Conservation (phyloP, 805 yeast genomes). For the Candida pseudofarinosa region DNA sequence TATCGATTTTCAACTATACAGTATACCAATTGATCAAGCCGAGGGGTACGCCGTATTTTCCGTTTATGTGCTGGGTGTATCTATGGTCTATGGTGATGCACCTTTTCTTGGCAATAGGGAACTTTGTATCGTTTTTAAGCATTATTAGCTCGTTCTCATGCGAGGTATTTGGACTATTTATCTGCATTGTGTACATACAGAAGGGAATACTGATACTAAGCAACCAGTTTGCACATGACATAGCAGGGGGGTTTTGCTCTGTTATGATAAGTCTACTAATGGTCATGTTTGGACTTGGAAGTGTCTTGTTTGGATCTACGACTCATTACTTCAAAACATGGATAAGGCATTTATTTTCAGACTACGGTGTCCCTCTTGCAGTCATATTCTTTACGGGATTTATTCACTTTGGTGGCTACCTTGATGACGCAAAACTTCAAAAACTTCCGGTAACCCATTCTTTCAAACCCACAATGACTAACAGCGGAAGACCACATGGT, state of each 20-base stretch:
- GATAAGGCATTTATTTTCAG: constrained; percentile 68
- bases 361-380: constrained; percentile 78
- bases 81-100: constrained; percentile 89
- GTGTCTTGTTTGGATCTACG: constrained; percentile 53
- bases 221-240: constrained; percentile 52
- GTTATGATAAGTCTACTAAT: constrained; percentile 71
- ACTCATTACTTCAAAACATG: constrained; percentile 59
- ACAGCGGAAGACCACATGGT: constrained; percentile 44
- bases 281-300: constrained; percentile 69
- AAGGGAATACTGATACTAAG: constrained; percentile 83
- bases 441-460: constrained; percentile 67
- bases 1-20: constrained; percentile 87
- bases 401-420: constrained; percentile 81
- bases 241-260: constrained; percentile 62
- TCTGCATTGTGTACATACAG: constrained; percentile 80
- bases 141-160: constrained; percentile 81
- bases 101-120: constrained; percentile 62
- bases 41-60: constrained; percentile 58
- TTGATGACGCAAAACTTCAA: constrained; percentile 54
- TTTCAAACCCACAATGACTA: constrained; percentile 62
- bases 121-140: constrained; percentile 62
- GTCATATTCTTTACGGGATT: constrained; percentile 92
- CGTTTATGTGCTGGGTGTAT: constrained; percentile 94
- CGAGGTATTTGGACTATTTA: constrained; percentile 90
- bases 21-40: constrained; percentile 69